phyloP scores from a whole-genome alignment of 345 rosid species.

The Stellera chamaejasme region DNA sequence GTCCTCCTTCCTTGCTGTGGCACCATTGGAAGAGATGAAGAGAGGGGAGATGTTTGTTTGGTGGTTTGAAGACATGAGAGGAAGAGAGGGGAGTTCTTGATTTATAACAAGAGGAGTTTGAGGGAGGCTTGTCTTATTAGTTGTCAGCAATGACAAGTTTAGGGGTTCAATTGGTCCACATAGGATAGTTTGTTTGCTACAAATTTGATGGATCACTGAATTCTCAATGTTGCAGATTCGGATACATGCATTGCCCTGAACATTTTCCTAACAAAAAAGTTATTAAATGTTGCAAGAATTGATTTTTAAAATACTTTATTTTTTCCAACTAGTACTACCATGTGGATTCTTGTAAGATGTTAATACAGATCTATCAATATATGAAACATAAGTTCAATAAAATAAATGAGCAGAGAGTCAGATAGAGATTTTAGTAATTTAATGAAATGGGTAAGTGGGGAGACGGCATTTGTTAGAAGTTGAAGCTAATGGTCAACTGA shows the following conservation, averaged over 20 bases:
- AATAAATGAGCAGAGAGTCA: neutral
- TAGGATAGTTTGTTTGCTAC: constrained; percentile 6
- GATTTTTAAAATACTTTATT: too few relatives aligned
- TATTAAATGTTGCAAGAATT: too few relatives aligned
- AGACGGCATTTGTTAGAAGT: too few relatives aligned
- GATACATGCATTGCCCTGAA: constrained; percentile 11
- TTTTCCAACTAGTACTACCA: too few relatives aligned
- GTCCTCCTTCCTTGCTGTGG: constrained; percentile 18
- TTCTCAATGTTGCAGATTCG: constrained; percentile 7
- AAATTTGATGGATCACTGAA: constrained; percentile 12
- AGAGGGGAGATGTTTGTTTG: neutral
- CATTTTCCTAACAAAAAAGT: too few relatives aligned
- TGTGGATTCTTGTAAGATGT: too few relatives aligned
- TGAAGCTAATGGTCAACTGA: too few relatives aligned
- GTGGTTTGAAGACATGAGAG: neutral
- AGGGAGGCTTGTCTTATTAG: constrained; percentile 42
- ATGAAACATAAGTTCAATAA: neutral
- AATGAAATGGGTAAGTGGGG: too few relatives aligned
- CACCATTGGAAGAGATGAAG: constrained; percentile 25
- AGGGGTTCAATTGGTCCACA: neutral
- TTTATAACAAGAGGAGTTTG: constrained; percentile 23
- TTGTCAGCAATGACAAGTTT: constrained; percentile 26
- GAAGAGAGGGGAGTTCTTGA: constrained; percentile 1
- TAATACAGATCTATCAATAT: too few relatives aligned
- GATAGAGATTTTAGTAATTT: neutral